These are phyloP conservation scores for Amphibolis antarctica DNA, from an alignment of 106 monocot genomes.

Conservation along the genomic window DNA sequence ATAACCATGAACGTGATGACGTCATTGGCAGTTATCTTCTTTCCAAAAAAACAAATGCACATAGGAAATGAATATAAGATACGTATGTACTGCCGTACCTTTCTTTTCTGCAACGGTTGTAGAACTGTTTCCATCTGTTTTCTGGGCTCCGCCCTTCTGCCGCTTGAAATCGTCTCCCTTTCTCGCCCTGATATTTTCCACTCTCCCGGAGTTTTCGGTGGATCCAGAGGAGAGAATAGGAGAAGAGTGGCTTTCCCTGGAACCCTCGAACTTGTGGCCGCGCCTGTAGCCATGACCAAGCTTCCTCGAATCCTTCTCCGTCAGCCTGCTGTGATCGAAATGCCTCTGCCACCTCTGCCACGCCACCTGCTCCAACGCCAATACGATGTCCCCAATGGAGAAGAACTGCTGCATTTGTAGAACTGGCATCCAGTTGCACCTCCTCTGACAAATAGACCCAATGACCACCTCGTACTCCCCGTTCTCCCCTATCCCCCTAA, in stretches of 20 bases:
- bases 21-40: no score
- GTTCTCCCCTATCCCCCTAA: constrained; percentile 22
- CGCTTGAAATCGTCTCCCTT: constrained; percentile 14
- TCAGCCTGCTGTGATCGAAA: constrained; percentile 13
- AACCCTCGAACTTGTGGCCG: constrained; percentile 11
- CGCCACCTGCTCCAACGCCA: constrained; percentile 36
- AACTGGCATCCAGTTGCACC: constrained; percentile 46
- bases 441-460: constrained; percentile 33
- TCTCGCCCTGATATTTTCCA: constrained; percentile 6
- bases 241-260: constrained; percentile 16
- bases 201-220: constrained; percentile 10
- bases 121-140: constrained; percentile 7
- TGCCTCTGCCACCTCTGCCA: constrained; percentile 36
- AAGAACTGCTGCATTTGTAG: constrained; percentile 68
- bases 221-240: background rate
- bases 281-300: constrained; percentile 12
- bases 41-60: background rate
- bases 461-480: constrained; percentile 40
- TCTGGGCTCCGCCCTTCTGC: constrained; percentile 4
- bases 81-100: constrained; percentile 12
- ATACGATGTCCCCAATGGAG: constrained; percentile 33
- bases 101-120: constrained; percentile 10
- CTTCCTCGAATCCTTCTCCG: constrained; percentile 19
- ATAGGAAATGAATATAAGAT: background rate
- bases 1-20: background rate